A percentile compares a stretch with the other conserved stretches of the same genome.
Evolutionary conservation across 306 rosid species (phyloP).

Genomic region (Sicyos baderoa): DNA sequence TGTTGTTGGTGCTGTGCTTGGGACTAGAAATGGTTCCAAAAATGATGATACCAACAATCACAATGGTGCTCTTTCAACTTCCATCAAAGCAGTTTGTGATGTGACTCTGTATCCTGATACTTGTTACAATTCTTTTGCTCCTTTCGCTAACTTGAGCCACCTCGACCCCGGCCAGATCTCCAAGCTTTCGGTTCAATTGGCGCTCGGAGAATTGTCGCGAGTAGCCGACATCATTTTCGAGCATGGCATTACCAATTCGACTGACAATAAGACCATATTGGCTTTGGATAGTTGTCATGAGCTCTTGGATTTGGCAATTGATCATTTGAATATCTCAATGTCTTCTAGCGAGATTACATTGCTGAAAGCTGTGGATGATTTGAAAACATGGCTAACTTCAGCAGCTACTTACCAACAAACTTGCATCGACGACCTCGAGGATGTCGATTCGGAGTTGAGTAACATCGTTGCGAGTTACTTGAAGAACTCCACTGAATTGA

Average conservation of each 20-base stretch:
- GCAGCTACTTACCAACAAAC: slow-evolving; percentile 67
- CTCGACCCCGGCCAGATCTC: slow-evolving; percentile 43
- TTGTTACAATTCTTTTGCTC: slow-evolving; percentile 39
- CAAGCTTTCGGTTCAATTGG: slow-evolving; percentile 36
- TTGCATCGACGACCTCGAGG: slow-evolving; percentile 53
- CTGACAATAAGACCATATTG: slow-evolving; percentile 15
- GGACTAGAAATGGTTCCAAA: slow-evolving; percentile 24
- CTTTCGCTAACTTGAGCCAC: slow-evolving; percentile 26
- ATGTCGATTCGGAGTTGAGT: slow-evolving; percentile 23
- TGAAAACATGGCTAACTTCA: slow-evolving; percentile 65
- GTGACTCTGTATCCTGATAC: slow-evolving; percentile 50
- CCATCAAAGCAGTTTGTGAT: slow-evolving; percentile 60
- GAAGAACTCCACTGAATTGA: slow-evolving; percentile 48
- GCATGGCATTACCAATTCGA: slow-evolving; percentile 26
- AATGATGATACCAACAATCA: not conserved
- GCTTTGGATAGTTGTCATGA: slow-evolving; percentile 49
- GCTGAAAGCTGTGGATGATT: slow-evolving; percentile 43
- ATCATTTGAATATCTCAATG: slow-evolving; percentile 45
- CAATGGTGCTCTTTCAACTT: slow-evolving; percentile 25
- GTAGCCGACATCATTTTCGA: slow-evolving; percentile 28
- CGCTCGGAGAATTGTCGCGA: slow-evolving; percentile 36
- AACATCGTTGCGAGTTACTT: slow-evolving; percentile 23
- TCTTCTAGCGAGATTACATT: slow-evolving; percentile 26
- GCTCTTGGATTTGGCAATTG: slow-evolving; percentile 48
- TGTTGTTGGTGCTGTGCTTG: slow-evolving; percentile 37